phyloP scores from a whole-genome alignment of 23 red algal species.

The Pyropia haitanensis region DNA sequence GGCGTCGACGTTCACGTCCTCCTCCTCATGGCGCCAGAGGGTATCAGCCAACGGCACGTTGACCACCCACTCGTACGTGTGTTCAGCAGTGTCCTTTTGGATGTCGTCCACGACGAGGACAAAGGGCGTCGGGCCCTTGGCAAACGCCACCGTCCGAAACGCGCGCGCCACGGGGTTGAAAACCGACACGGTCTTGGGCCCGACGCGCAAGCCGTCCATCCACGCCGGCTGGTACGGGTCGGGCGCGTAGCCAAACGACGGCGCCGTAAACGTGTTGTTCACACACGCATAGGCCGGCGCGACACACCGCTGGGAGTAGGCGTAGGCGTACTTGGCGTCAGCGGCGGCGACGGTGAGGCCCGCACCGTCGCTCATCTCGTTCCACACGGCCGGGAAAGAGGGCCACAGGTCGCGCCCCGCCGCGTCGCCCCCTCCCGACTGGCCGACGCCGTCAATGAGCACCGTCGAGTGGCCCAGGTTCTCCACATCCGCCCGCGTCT shows the following conservation, averaged over 20 bases:
- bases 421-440: background rate
- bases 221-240: background rate
- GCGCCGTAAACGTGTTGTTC: too few species aligned
- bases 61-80: background rate
- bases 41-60: background rate
- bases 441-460: background rate
- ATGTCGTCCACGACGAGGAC: slow-evolving; percentile 2
- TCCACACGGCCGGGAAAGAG: background rate
- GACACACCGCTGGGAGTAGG: background rate
- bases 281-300: background rate
- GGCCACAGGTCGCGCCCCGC: background rate
- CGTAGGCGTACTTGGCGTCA: slow-evolving; percentile 3
- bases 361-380: too few species aligned
- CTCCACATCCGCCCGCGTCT: background rate
- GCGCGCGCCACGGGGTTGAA: background rate
- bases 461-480: background rate
- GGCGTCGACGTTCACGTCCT: too few species aligned
- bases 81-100: background rate
- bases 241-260: background rate
- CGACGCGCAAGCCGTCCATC: background rate
- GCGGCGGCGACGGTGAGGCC: background rate
- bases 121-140: background rate
- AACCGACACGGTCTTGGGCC: background rate
- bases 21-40: too few species aligned
- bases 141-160: background rate